Evolutionary conservation across 2,329 filamentous ascomycete genomes (phyloP), one percentile per base, ranked within the genome.

Genomic region (Didymella arachidicola): DNA sequence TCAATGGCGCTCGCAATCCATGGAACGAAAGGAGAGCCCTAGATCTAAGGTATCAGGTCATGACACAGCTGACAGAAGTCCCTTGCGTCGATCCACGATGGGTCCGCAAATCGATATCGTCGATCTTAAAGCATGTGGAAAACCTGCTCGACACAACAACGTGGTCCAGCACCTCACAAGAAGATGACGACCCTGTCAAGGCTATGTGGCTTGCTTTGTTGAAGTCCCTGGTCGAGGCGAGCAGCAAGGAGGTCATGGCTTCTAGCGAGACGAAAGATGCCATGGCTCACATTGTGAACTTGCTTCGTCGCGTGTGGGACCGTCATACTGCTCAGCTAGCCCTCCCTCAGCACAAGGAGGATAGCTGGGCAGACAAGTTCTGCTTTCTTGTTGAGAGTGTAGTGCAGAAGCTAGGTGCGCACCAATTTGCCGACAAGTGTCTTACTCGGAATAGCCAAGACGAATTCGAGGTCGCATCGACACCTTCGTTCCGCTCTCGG

Each of bases 171-270:
- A 68, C 64, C 19, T 63, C 65, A 10, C 55, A 61, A n/a, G 72
- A 78, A 11, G 72, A 72, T 39, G 77, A 81, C 30, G 68, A 76
- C 32, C 76, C 83, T 3, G 79, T 89, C 8, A 83, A 87, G 10
- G 80, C 78, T 7, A 80, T 91, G 36, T 91, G 89, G 89, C 75
- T 79, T 27, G 80, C 84, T 1, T 79, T 92, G 12, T 81, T 91
- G 42, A 79, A 81, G 3, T 85, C 88, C 1, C 80, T 93, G 26
- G 84, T 87, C 2, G 84, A 85, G 47, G 90, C 90, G 38, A 89
- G 89, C 25, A 84, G 83, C 41, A 96, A 97, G 77, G 95, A 99
- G 76, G 89, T 99, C 67, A 96, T 94, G 68, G 88, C 93, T 7
- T 93, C 92, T 0, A 85, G 85, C 12, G 94, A 98, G 61, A 91